phyloP scores from a whole-genome alignment of 768 basidiomycete genomes.

The Trametes maxima region DNA sequence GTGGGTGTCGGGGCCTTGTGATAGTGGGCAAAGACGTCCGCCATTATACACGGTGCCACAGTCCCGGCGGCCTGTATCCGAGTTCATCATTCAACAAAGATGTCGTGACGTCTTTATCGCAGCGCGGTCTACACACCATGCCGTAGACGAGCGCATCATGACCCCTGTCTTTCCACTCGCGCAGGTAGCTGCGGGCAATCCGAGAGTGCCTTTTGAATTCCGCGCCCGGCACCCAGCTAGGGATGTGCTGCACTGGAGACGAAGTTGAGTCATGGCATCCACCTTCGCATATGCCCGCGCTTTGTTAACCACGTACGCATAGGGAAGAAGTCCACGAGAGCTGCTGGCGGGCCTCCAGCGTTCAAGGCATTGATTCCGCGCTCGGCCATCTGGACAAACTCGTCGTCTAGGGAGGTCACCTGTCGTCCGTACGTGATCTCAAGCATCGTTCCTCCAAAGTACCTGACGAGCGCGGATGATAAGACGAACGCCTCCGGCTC shows the following conservation, averaged over 20 bases:
- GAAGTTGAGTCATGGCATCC: not conserved
- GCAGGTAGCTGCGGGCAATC: not conserved
- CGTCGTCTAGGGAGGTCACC: slow-evolving; percentile 17
- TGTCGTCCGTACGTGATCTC: slow-evolving; percentile 24
- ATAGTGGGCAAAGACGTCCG: not conserved
- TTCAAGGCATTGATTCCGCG: slow-evolving; percentile 7
- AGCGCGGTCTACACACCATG: not conserved
- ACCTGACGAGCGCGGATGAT: not conserved
- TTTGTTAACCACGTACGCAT: slow-evolving; percentile 10
- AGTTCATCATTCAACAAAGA: not conserved
- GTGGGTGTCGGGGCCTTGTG: not conserved
- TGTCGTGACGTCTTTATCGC: not conserved
- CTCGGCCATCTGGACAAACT: slow-evolving; percentile 19
- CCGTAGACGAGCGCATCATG: not conserved
- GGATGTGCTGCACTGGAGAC: slow-evolving; percentile 17
- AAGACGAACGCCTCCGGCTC: not conserved
- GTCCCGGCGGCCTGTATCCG: not conserved
- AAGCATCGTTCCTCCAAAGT: slow-evolving; percentile 10
- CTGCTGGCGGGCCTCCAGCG: slow-evolving; percentile 13
- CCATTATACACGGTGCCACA: not conserved
- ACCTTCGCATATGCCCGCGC: too few relatives aligned
- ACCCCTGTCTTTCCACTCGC: not conserved
- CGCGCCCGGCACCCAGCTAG: slow-evolving; percentile 24
- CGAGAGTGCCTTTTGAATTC: slow-evolving; percentile 21
- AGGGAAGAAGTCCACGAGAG: slow-evolving; percentile 26